phyloP scores from a whole-genome alignment of 2,329 filamentous ascomycete genomes.

The Didymellaceae sp. region DNA sequence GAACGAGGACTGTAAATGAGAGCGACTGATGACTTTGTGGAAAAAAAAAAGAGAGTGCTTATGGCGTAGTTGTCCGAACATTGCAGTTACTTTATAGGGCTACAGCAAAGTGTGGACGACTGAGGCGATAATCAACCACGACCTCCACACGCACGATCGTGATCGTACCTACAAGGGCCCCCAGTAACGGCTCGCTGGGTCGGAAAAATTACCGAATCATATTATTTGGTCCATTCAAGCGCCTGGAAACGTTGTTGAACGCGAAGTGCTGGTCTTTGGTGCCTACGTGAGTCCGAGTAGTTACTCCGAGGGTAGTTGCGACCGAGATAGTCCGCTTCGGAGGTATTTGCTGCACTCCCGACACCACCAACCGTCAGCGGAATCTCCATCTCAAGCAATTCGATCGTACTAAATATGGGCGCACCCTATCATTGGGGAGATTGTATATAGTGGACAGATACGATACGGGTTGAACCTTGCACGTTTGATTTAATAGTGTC shows the following conservation, averaged over 20 bases:
- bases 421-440: no score
- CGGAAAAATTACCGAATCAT: not conserved
- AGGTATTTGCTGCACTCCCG: not conserved
- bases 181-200: not conserved
- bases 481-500: no score
- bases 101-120: not conserved
- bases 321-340: constrained; percentile 4
- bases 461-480: not conserved
- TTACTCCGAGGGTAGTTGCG: not conserved
- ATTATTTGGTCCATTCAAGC: not conserved
- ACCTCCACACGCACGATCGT: not conserved
- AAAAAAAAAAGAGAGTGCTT: no score
- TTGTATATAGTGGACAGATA: not conserved
- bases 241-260: not conserved
- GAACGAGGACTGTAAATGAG: no score
- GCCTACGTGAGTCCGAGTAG: constrained; percentile 2
- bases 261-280: not conserved
- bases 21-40: no score
- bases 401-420: no score
- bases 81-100: not conserved
- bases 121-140: not conserved
- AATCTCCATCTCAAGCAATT: no score
- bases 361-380: no score
- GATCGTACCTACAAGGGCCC: not conserved
- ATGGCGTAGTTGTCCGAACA: no score